Percentiles rank a stretch among this genome's conserved stretches.
Conservation (phyloP, 139 green algal species). For the Coelastrella sp. region DNA sequence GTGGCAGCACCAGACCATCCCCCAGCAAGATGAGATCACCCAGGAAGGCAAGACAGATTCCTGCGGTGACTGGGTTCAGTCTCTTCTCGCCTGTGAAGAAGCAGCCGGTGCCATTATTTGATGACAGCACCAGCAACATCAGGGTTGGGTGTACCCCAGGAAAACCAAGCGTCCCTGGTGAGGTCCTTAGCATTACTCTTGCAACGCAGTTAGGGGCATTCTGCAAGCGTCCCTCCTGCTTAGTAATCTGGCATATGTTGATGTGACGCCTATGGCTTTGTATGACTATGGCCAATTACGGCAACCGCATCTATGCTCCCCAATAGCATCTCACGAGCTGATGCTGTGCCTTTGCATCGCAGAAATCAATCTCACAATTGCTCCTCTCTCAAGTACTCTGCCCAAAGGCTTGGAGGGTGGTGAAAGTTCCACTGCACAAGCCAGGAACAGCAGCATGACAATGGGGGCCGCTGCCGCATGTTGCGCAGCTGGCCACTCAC, state of each 20-base stretch:
- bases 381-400: background rate
- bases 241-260: too few species aligned
- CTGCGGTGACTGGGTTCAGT: background rate
- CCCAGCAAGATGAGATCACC: background rate
- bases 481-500: too few species aligned
- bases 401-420: background rate
- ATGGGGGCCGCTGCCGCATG: too few species aligned
- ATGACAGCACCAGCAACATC: background rate
- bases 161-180: background rate
- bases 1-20: background rate
- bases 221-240: background rate
- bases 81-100: conserved; percentile 37
- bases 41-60: background rate
- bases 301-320: background rate
- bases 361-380: conserved; percentile 7
- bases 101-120: conserved; percentile 35
- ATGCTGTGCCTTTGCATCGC: background rate
- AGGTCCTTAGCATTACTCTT: background rate
- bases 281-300: background rate
- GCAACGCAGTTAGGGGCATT: background rate
- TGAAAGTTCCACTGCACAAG: background rate
- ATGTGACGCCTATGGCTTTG: too few species aligned
- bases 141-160: conserved; percentile 8
- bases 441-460: background rate
- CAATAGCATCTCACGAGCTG: background rate